Percentiles rank a stretch among this genome's conserved stretches.
Evolutionary conservation across 345 rosid species (phyloP).

Genomic region (Lepidium sativum): DNA sequence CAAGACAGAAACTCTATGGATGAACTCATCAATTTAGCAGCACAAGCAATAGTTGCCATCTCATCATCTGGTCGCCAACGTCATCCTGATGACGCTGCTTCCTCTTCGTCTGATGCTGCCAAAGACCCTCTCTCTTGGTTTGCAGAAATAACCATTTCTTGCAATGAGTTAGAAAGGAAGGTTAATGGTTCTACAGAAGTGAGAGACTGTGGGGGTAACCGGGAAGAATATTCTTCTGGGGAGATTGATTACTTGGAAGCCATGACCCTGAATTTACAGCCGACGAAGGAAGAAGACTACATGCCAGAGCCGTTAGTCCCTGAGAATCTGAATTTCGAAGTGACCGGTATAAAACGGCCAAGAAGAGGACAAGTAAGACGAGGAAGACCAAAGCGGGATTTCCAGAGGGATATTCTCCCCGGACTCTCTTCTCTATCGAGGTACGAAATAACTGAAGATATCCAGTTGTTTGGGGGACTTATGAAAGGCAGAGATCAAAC

Average conservation of each 20-base stretch:
- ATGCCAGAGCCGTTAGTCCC: conserved; percentile 72
- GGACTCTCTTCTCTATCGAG: conserved; percentile 76
- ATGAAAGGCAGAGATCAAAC: conserved; percentile 56
- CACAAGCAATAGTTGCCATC: conserved; percentile 54
- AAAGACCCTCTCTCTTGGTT: conserved; percentile 50
- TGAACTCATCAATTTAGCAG: conserved; percentile 34
- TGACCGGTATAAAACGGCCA: conserved; percentile 32
- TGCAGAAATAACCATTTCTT: conserved; percentile 36
- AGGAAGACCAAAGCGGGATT: conserved; percentile 92
- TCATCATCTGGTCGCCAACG: conserved; percentile 27
- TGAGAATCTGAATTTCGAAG: conserved; percentile 47
- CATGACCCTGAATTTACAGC: conserved; percentile 49
- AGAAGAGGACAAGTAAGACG: conserved; percentile 78
- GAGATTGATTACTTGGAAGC: conserved; percentile 58
- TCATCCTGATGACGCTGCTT: conserved; percentile 24
- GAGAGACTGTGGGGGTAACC: conserved; percentile 6
- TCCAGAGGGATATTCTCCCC: conserved; percentile 94
- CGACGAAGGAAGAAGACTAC: conserved; percentile 45
- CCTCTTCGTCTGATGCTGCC: conserved; percentile 21
- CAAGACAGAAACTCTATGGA: neutral
- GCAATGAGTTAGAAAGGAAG: conserved; percentile 1
- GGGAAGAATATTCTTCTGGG: conserved; percentile 21
- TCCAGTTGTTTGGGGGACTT: conserved; percentile 67
- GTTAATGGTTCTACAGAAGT: conserved; percentile 10
- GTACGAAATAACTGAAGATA: conserved; percentile 82